phyloP scores from a whole-genome alignment of 192 early-diverging fungal species.

The Umbelopsis ramanniana region DNA sequence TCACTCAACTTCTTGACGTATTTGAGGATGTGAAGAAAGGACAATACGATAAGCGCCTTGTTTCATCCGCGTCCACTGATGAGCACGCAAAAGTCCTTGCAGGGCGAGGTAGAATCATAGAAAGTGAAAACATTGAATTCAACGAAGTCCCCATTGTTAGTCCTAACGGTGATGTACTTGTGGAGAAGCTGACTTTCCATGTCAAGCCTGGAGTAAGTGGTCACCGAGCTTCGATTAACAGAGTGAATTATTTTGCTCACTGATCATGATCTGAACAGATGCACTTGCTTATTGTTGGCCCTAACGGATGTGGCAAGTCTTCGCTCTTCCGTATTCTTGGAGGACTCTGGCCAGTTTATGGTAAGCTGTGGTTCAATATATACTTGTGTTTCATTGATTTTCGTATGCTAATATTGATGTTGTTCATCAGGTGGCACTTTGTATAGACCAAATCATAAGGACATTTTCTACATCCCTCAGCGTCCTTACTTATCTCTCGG shows the following conservation, averaged over 20 bases:
- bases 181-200: constrained; percentile 84
- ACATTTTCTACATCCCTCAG: constrained; percentile 99
- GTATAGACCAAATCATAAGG: constrained; percentile 74
- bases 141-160: constrained; percentile 91
- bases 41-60: constrained; percentile 75
- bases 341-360: constrained; percentile 96
- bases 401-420: background rate
- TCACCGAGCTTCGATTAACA: background rate
- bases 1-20: constrained; percentile 82
- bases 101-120: constrained; percentile 69
- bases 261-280: constrained; percentile 13
- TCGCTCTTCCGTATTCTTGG: constrained; percentile 96
- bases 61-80: constrained; percentile 57
- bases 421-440: constrained; percentile 62
- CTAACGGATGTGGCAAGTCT: constrained; percentile 94
- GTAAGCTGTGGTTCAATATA: constrained; percentile 35
- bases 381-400: background rate
- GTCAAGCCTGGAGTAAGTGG: constrained; percentile 74
- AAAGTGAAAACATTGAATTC: constrained; percentile 87
- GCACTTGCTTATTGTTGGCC: constrained; percentile 92
- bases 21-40: constrained; percentile 87
- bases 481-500: constrained; percentile 96
- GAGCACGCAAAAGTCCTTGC: constrained; percentile 58
- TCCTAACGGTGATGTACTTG: constrained; percentile 93
- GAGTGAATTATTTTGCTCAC: background rate